Evolutionary conservation across 768 basidiomycete species (phyloP).

Genomic region (Hypholoma fasciculare): DNA sequence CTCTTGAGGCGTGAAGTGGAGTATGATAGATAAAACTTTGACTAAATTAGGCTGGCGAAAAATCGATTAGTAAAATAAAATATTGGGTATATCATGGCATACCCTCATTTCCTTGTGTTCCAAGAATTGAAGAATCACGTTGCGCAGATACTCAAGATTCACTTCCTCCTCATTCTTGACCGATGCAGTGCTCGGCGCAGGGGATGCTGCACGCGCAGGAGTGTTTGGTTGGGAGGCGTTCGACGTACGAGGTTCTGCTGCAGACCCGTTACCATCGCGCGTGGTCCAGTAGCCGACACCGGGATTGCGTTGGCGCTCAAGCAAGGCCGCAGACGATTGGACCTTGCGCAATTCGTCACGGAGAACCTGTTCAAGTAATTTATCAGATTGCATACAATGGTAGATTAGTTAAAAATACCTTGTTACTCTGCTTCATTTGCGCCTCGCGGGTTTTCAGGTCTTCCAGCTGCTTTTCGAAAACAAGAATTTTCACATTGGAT

Average conservation of each 20-base stretch:
- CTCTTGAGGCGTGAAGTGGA: conserved; percentile 95
- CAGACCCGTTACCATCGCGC: conserved; percentile 39
- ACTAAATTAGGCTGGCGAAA: conserved; percentile 77
- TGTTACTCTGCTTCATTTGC: conserved; percentile 74
- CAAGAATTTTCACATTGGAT: conserved; percentile 43
- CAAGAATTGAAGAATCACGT: conserved; percentile 95
- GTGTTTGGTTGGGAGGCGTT: conserved; percentile 33
- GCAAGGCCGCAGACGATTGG: conserved; percentile 86
- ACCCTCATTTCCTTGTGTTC: conserved; percentile 99
- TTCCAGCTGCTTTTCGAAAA: conserved; percentile 68
- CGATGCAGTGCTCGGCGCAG: conserved; percentile 29
- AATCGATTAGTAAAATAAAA: neutral
- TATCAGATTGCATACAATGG: neutral
- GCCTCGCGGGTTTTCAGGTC: conserved; percentile 71
- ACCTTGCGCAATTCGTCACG: conserved; percentile 96
- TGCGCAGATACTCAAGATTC: conserved; percentile 93
- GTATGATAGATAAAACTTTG: conserved; percentile 86
- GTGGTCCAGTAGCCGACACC: conserved; percentile 92
- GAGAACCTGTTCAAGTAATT: conserved; percentile 54
- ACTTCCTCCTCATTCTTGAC: conserved; percentile 81
- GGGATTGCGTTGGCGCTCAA: conserved; percentile 90
- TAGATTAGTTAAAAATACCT: conserved; percentile 50
- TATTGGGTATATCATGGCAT: conserved; percentile 28
- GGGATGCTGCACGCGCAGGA: conserved; percentile 36
- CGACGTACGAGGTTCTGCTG: conserved; percentile 40